These are phyloP conservation scores for Mycogone perniciosa DNA, from an alignment of 2,329 filamentous ascomycete species.

Conservation along the genomic window DNA sequence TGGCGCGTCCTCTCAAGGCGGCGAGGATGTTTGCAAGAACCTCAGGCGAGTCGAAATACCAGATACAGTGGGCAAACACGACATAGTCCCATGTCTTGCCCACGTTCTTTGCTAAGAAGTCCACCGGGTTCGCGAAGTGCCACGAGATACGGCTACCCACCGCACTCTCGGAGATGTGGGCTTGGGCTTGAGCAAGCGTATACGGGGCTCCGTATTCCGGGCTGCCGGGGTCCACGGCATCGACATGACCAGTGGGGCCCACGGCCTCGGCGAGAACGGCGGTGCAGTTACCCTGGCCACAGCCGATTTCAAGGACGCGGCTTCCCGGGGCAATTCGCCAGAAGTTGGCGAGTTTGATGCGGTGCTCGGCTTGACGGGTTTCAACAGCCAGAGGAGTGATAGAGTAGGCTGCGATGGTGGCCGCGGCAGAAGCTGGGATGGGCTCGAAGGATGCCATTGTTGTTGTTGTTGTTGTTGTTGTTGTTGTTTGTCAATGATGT, in stretches of 20 bases:
- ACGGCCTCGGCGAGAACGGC: constrained; percentile 44
- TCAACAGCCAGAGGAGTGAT: constrained; percentile 12
- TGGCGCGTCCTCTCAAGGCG: constrained; percentile 18
- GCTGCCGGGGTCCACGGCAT: constrained; percentile 46
- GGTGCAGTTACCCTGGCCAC: constrained; percentile 54
- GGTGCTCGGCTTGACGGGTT: constrained; percentile 27
- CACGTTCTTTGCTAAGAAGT: constrained; percentile 26
- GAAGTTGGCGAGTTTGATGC: constrained; percentile 27
- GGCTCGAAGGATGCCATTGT: constrained; percentile 11
- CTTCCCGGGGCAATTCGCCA: constrained; percentile 34
- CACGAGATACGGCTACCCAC: constrained; percentile 39
- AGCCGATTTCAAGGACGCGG: constrained; percentile 50
- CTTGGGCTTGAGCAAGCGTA: constrained; percentile 44
- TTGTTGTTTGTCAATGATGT: neutral
- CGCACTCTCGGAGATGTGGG: constrained; percentile 32
- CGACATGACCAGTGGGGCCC: constrained; percentile 37
- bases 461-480: neutral
- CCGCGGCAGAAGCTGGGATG: constrained; percentile 7
- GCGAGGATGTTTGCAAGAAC: constrained; percentile 20
- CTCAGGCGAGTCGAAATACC: constrained; percentile 42
- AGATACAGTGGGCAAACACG: constrained; percentile 46
- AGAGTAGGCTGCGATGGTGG: constrained; percentile 12
- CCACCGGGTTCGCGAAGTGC: constrained; percentile 30
- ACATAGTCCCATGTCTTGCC: constrained; percentile 35
- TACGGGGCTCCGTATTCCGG: constrained; percentile 44